Conservation (phyloP, 2,329 filamentous ascomycete species). For the Ophiostoma quercus region DNA sequence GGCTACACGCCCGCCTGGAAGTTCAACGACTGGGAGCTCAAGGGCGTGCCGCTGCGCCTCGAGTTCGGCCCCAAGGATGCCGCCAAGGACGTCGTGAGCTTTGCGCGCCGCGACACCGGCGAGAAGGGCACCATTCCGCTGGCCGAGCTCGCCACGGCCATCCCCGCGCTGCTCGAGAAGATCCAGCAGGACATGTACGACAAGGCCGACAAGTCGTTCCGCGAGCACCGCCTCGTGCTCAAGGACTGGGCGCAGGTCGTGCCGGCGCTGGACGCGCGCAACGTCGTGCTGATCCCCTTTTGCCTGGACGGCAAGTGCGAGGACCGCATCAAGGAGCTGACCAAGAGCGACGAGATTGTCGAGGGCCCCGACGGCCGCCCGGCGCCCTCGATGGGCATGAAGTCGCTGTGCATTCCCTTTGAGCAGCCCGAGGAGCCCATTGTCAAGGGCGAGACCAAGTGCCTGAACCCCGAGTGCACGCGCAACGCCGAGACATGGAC, state of each 20-base stretch:
- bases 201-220: conserved; percentile 73
- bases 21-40: conserved; percentile 98
- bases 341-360: conserved; percentile 61
- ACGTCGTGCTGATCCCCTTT: conserved; percentile 86
- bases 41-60: conserved; percentile 86
- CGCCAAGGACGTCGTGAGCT: conserved; percentile 76
- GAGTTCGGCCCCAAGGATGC: conserved; percentile 96
- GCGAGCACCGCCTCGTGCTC: conserved; percentile 72
- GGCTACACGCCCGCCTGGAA: conserved; percentile 95
- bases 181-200: conserved; percentile 79
- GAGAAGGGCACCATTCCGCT: conserved; percentile 79
- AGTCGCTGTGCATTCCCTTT: conserved; percentile 68
- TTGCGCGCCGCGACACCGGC: conserved; percentile 78
- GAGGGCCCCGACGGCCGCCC: conserved; percentile 50
- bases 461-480: conserved; percentile 81
- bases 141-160: conserved; percentile 62
- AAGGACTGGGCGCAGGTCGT: conserved; percentile 88
- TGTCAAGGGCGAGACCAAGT: conserved; percentile 77
- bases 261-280: conserved; percentile 84
- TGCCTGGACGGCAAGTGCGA: conserved; percentile 80
- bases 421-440: conserved; percentile 78
- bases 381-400: conserved; percentile 59
- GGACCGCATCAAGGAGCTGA: conserved; percentile 90
- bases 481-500: conserved; percentile 76
- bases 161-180: conserved; percentile 77